Base-by-base conservation (phyloP, 2,329 filamentous ascomycete species). In the Cordyceps militaris region DNA sequence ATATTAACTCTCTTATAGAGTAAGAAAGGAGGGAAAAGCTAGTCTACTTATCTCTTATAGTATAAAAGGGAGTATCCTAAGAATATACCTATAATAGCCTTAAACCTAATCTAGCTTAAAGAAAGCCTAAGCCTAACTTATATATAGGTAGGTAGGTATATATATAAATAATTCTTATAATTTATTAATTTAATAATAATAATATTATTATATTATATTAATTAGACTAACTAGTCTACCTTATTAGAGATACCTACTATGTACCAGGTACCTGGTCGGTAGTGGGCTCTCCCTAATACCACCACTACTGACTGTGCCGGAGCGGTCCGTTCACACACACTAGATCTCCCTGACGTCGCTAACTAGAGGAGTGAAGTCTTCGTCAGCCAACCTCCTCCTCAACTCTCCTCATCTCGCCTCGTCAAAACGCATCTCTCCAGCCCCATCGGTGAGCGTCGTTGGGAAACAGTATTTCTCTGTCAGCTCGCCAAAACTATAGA, bases 381-480 rank as follows among this genome's bases (percentile, higher is more conserved):
- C 48, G 40, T 58, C 56, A 52, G 56, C 56, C 56, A 58, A 58
- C 56, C 56, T 58, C 56, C 56, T 57, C 55, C 21, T 40, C 56
- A 13, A 34, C 28, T 21, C 42, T 47, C 34, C 32, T 52, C 49
- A 47, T 53, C 40, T 58, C 42, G 49, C 56, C 34, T 53, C 19
- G 48, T 23, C 48, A 58, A 16, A 26, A 47, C 49, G 9, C 38
- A 53, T 58, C 34, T n/a, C 26, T 56, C 42, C 21, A 30, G 50
- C 19, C 30, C 24, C 44, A 43, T 56, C 54, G 44, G 54, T 14
- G 54, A 49, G 46, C 26, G 26, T 34, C 46, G 46, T 40, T 30
- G 46, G 44, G n/a, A 56, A 56, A 30, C 38, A 43, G 23, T 28
- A 21, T 56, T 56, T 50, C 14, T 36, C 36, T 42, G 16, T 24